A percentile compares a stretch with the other conserved stretches of the same genome.
phyloP scores from a whole-genome alignment of 2,329 filamentous ascomycete genomes.

The Epichloe sylvatica region DNA sequence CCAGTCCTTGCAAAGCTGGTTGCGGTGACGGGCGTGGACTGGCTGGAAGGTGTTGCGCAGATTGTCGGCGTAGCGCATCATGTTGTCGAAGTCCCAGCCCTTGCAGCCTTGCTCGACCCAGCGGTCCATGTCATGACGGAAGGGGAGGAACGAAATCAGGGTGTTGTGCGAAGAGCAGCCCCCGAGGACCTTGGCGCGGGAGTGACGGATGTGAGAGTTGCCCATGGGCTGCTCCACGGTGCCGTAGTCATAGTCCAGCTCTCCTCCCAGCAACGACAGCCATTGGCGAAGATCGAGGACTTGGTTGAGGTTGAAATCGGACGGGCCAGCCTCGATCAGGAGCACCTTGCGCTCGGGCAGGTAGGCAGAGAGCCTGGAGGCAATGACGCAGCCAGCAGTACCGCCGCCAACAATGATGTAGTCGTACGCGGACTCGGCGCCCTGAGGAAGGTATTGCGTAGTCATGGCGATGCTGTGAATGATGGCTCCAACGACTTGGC shows the following conservation, averaged over 20 bases:
- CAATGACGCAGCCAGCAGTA: slow-evolving; percentile 75
- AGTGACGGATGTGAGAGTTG: slow-evolving; percentile 85
- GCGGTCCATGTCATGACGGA: slow-evolving; percentile 73
- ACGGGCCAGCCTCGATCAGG: slow-evolving; percentile 77
- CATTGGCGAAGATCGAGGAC: slow-evolving; percentile 80
- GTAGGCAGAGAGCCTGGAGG: slow-evolving; percentile 66
- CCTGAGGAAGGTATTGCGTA: slow-evolving; percentile 50
- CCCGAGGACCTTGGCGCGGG: slow-evolving; percentile 84
- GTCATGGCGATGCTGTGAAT: slow-evolving; percentile 38
- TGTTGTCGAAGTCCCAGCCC: slow-evolving; percentile 76
- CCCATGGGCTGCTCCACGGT: slow-evolving; percentile 84
- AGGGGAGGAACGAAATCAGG: slow-evolving; percentile 81
- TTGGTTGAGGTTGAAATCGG: slow-evolving; percentile 76
- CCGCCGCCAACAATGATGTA: slow-evolving; percentile 78
- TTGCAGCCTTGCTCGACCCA: slow-evolving; percentile 73
- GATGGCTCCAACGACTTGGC: neutral
- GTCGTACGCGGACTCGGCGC: slow-evolving; percentile 58
- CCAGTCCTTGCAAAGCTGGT: slow-evolving; percentile 88
- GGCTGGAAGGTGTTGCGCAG: slow-evolving; percentile 83
- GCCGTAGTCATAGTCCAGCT: slow-evolving; percentile 83
- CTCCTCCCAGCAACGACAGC: slow-evolving; percentile 69
- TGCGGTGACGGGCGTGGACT: slow-evolving; percentile 71
- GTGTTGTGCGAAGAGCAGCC: slow-evolving; percentile 93
- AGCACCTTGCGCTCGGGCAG: slow-evolving; percentile 70
- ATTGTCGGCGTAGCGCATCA: slow-evolving; percentile 70